phyloP scores from a whole-genome alignment of 345 rosid genomes.

The Murraya paniculata region DNA sequence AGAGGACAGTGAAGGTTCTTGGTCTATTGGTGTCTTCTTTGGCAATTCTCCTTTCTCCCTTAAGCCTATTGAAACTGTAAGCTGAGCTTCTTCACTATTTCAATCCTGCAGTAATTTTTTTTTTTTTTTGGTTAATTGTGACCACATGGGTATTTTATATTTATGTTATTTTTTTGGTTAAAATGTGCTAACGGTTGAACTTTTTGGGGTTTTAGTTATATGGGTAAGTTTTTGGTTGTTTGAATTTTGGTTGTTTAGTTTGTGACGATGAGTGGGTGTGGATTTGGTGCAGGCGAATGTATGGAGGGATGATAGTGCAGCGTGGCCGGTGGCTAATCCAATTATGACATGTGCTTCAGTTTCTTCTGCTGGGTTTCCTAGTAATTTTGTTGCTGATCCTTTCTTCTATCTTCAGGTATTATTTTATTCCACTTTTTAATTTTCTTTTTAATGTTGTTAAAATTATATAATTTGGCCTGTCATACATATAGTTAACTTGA shows the following conservation, averaged over 20 bases:
- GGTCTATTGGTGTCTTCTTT: conserved; percentile 89
- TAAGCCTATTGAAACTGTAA: conserved; percentile 83
- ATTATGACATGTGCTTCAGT: conserved; percentile 82
- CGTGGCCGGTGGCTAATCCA: conserved; percentile 99
- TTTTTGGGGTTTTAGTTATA: not conserved
- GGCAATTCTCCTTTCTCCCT: conserved; percentile 90
- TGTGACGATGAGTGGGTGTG: conserved; percentile 7
- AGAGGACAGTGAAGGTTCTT: conserved; percentile 87
- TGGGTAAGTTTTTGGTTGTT: not conserved
- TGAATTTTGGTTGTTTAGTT: not conserved
- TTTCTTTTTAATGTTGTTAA: not conserved
- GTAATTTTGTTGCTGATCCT: conserved; percentile 96
- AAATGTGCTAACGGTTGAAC: not conserved
- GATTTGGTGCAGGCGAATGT: conserved; percentile 47
- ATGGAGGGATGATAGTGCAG: conserved; percentile 71
- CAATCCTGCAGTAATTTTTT: not conserved
- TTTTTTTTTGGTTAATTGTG: no score
- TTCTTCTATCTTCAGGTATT: conserved; percentile 79
- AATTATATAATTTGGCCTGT: not conserved
- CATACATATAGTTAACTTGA: not conserved
- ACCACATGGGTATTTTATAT: not conserved
- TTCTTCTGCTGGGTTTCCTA: conserved; percentile 71
- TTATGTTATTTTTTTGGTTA: not conserved
- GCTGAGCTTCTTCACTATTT: conserved; percentile 30
- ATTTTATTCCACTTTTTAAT: not conserved